Base-by-base conservation (phyloP, 768 basidiomycete genomes). In the Lentinula aciculospora region DNA sequence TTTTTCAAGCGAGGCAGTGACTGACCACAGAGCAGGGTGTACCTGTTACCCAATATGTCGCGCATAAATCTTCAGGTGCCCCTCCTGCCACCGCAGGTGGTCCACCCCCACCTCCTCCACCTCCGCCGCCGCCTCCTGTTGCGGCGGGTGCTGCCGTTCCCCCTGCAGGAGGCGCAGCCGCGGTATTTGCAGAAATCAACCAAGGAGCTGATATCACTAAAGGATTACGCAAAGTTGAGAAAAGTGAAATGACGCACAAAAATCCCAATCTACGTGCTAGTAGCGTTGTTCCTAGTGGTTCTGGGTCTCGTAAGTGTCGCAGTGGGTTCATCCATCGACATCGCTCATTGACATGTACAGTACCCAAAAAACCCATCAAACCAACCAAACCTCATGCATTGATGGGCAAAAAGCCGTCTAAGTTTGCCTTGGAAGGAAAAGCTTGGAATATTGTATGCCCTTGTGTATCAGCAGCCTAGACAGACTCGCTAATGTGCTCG, bases 221-320 rank as follows among this genome's bases (percentile, higher is more conserved):
- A 67, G 86, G 90, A 10, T 71, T 99, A 64, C 86, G 89, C 63
- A 98, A 97, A 70, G 97, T 99, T 28, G 92, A 94, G 68, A 89
- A 86, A 76, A 94, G 91, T 61, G 89, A 98, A 70, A 95, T 96
- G 94, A 98, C 94, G 3, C 97, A 99, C 77, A 98, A 99, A 80
- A 98, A 99, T 66, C 96, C 97, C 0, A 81, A 85, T 9, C 73
- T 99, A 36, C 76, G 97, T 29, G 82, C 91, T 76, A 64, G 85
- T 78, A 67, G 78, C 69, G 64, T 71, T 57, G 74, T 78, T 57
- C 73, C 78, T 47, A 66, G 72, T 1, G 67, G 74, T 50, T 63
- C 79, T 46, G 51, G 70, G 36, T 39, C 68, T 58, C 59, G 73
- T 74, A 23, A 61, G 68, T 48, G 19, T 5, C 25, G n/a, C 19